Base-by-base conservation (phyloP, 2,329 filamentous ascomycete genomes). In the Rhynchosporium graminicola region DNA sequence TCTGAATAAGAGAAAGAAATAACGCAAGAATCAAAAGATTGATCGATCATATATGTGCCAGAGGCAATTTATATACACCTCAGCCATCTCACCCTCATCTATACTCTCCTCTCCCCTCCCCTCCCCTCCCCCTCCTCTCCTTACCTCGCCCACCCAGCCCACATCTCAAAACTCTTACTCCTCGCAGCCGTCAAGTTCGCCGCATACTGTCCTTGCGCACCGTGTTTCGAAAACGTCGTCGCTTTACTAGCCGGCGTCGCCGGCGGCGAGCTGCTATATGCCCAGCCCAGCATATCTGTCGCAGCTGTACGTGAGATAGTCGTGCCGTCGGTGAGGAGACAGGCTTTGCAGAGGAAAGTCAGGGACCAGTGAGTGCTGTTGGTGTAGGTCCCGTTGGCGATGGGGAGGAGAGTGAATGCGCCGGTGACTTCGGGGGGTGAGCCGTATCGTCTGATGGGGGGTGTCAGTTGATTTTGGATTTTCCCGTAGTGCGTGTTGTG, bases 341-440 rank as follows among this genome's bases (percentile, higher is more conserved):
- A 82, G 10, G 75, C 74, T 51, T 76, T 72, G 68, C 82, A 85
- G 43, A 84, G 76, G 72, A 83, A 84, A 0, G 82, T 84, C 65
- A 80, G 82, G 2, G 79, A 79, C 69, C 78, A 79, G 65, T 83
- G 80, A 1, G 82, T 83, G 64, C 73, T 74, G 74, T 83, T 84
- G 62, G 82, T 72, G 29, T 79, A 82, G 1, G 80, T 82, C 31
- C 81, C 81, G 28, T 80, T 80, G 29, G 79, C 73, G 64, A 83
- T 83, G 13, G 80, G 77, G 12, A 75, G 77, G 15, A 67, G 60
- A 3, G 76, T 75, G 68, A 80, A 80, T n/a, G 77, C 73, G 2
- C 77, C 72, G 4, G 45, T 62, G 12, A 46, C 57, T 15, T 63
- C 55, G 12, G 64, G 31, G 0, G 82, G 81, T 52, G 38, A 43